A percentile compares a stretch with the other conserved stretches of the same genome.
Evolutionary conservation across 2,329 filamentous ascomycete species (phyloP).

Genomic region (Pezicula radicicola): DNA sequence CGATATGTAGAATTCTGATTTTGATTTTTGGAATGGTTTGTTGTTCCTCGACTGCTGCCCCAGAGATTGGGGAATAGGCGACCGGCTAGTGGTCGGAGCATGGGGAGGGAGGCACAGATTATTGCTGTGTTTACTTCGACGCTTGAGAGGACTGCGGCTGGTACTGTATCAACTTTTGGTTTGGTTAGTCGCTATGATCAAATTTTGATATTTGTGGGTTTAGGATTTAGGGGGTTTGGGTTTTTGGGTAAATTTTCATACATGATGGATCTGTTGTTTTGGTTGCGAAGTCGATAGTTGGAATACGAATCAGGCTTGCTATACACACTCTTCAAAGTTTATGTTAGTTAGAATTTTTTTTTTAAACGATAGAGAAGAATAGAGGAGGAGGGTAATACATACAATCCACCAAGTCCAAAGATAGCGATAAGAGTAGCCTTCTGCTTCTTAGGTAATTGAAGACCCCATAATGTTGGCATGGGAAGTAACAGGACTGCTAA

Average conservation of each 20-base stretch:
- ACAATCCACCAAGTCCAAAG: not conserved
- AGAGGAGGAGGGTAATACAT: not conserved
- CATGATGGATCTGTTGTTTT: not conserved
- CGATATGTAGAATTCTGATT: not conserved
- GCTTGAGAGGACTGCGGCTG: not conserved
- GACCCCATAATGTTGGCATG: not conserved
- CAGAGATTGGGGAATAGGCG: not conserved
- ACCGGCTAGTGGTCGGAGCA: not conserved
- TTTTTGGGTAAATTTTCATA: not conserved
- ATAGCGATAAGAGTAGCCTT: not conserved
- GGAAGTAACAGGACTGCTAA: not conserved
- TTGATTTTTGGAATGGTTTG: no score
- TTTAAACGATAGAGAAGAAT: not conserved
- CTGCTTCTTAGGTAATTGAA: not conserved
- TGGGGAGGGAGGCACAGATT: not conserved
- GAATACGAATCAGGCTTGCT: not conserved
- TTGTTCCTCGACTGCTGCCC: not conserved
- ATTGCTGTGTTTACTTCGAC: not conserved
- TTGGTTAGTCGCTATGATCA: not conserved
- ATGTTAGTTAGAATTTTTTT: not conserved
- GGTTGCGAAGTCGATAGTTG: not conserved
- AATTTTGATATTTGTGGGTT: not conserved
- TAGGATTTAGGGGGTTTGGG: no score
- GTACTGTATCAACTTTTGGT: not conserved
- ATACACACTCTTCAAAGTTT: not conserved